Conservation (phyloP, 352 stramenopile genomes). For the Pythium pyrilobum region DNA sequence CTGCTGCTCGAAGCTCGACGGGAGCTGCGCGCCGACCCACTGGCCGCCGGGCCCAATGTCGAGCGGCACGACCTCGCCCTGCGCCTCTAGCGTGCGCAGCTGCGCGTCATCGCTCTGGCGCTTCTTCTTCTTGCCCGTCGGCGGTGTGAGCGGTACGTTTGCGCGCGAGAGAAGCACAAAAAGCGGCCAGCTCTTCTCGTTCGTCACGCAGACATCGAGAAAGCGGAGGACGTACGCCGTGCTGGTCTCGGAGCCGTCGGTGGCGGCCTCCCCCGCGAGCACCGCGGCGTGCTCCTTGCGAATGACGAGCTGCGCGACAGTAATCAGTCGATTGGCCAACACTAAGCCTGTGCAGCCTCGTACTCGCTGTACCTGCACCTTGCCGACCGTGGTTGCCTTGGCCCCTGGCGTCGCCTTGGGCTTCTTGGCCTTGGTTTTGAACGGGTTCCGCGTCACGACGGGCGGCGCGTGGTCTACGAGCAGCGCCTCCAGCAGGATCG, state of each 20-base stretch:
- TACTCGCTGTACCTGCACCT: constrained; percentile 18
- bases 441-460: constrained; percentile 20
- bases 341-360: too few relatives aligned
- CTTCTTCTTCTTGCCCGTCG: neutral
- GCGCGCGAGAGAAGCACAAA: constrained; percentile 51
- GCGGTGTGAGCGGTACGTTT: neutral
- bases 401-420: neutral
- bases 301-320: constrained; percentile 13
- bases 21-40: constrained; percentile 47
- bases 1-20: constrained; percentile 46
- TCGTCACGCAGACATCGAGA: constrained; percentile 41
- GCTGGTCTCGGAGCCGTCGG: neutral
- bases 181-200: constrained; percentile 49
- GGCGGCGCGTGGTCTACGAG: constrained; percentile 15
- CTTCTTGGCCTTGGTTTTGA: constrained; percentile 13
- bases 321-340: neutral
- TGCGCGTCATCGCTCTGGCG: constrained; percentile 20
- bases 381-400: constrained; percentile 1
- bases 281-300: neutral
- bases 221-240: constrained; percentile 51
- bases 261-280: neutral
- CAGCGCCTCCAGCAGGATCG: constrained; percentile 23
- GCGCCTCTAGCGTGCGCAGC: constrained; percentile 32
- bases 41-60: constrained; percentile 58
- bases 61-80: constrained; percentile 44